Evolutionary conservation across 2,329 filamentous ascomycete species (phyloP), one percentile per base, ranked within the genome.

Genomic region (Geoglossum cookeanum): DNA sequence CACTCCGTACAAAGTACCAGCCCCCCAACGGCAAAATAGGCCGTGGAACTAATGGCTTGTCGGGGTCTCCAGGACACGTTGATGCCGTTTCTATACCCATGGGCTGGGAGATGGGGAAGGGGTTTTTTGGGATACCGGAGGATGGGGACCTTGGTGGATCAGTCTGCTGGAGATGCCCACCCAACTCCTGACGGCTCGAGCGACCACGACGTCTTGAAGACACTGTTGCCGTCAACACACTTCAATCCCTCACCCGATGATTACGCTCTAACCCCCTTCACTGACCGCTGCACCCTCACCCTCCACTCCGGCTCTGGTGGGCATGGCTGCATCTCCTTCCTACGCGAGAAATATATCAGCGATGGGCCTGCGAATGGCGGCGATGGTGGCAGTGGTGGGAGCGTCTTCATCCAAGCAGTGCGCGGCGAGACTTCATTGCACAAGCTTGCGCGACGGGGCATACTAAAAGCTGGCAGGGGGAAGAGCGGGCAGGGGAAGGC

Each of bases 341-440:
- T 94, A 48, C 84, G 91, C 22, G 92, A 98, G 65, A 91, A 91
- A 61, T 97, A 86, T 69, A 76, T 96, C 33, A 80, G 83, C 49
- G 83, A 94, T 61, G 92, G 92, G 0, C 92, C 92, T 9, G 81
- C 92, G 8, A 97, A 98, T 68, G 92, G 92, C 54, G 92, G 92
- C 59, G 89, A 98, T 67, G 92, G 92, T 47, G 92, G 92, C 3
- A 85, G 81, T 58, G 92, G 92, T 60, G 92, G 92, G 44, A 94
- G 85, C 64, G 76, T 98, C 62, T 97, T 94, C 68, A 94, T 98
- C 58, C 91, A 97, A 70, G 90, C 92, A 6, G 81, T 94, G 1
- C 82, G 85, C 57, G 88, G 89, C 59, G 86, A 97, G 70, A 97
- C 89, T 0, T 95, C 88, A 56, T 72, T 98, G 60, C 90, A 97